A percentile compares a stretch with the other conserved stretches of the same genome.
Conservation (phyloP, 2,329 filamentous ascomycete genomes). For the Chaetomiaceae sp. region DNA sequence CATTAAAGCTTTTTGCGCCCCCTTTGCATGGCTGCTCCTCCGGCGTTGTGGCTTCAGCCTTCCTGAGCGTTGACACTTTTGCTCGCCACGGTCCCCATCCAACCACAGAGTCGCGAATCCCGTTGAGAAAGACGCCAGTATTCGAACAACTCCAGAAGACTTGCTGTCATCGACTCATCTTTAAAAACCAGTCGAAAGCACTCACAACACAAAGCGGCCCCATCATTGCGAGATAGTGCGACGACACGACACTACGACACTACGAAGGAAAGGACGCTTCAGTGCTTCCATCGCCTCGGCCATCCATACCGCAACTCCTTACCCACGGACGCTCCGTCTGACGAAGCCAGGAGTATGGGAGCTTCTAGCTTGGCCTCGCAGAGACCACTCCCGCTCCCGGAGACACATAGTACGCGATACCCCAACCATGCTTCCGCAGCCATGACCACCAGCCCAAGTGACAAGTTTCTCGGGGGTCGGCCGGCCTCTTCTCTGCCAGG, state of each 20-base stretch:
- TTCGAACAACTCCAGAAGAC: background rate
- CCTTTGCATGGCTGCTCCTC: conserved; percentile 6
- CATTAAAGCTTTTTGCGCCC: conserved; percentile 6
- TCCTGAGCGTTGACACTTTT: background rate
- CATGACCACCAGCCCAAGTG: conserved; percentile 15
- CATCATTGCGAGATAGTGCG: background rate
- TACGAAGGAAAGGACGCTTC: background rate
- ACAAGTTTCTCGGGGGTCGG: conserved; percentile 5
- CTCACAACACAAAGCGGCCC: background rate
- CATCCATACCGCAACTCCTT: background rate
- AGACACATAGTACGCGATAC: conserved; percentile 41
- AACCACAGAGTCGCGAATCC: background rate
- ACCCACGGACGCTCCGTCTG: background rate
- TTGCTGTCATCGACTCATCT: background rate
- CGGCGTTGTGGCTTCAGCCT: conserved; percentile 16
- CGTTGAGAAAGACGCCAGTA: background rate
- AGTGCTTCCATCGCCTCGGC: background rate
- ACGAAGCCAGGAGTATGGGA: conserved; percentile 12
- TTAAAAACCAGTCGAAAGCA: background rate
- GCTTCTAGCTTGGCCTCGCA: conserved; percentile 59
- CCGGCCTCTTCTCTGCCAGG: conserved; percentile 20
- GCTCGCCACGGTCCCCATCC: background rate
- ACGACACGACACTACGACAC: background rate
- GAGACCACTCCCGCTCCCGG: conserved; percentile 58
- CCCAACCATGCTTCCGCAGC: conserved; percentile 21